These are phyloP conservation scores for Viola odorata DNA, from an alignment of 345 rosid species.

Conservation along the genomic window DNA sequence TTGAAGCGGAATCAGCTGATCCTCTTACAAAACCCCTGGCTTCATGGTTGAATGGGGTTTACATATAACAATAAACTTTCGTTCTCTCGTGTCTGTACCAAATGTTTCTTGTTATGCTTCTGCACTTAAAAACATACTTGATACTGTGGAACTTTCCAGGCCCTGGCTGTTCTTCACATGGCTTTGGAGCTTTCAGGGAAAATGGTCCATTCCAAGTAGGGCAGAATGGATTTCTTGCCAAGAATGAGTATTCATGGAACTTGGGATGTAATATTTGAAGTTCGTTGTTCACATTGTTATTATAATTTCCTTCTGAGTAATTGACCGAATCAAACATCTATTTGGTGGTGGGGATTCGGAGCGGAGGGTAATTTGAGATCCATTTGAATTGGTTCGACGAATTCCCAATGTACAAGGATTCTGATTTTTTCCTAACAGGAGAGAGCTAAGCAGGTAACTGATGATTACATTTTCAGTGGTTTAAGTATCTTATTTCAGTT, in stretches of 20 bases:
- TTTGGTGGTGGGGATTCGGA: neutral
- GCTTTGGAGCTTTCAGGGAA: conserved; percentile 35
- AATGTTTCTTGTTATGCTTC: neutral
- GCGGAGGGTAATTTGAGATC: conserved; percentile 31
- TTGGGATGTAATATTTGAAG: conserved; percentile 12
- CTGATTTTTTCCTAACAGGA: conserved; percentile 29
- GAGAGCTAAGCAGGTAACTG: conserved; percentile 40
- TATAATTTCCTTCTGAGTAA: neutral
- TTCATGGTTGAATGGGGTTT: conserved; percentile 33
- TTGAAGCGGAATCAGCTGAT: conserved; percentile 18
- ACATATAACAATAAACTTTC: neutral
- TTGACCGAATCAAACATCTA: neutral
- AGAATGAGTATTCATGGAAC: conserved; percentile 36
- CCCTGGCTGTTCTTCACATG: conserved; percentile 40
- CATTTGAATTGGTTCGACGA: conserved; percentile 31
- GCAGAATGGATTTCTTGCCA: conserved; percentile 22
- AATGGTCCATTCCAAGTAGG: conserved; percentile 34
- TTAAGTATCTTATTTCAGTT: neutral
- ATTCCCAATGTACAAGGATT: conserved; percentile 26
- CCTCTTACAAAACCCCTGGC: conserved; percentile 25
- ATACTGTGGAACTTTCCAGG: conserved; percentile 11
- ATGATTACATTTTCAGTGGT: neutral
- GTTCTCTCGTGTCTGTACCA: neutral
- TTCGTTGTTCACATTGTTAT: neutral
- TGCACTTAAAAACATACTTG: neutral